Conservation (phyloP, 2,329 filamentous ascomycete genomes). For the Penicillium sp. region DNA sequence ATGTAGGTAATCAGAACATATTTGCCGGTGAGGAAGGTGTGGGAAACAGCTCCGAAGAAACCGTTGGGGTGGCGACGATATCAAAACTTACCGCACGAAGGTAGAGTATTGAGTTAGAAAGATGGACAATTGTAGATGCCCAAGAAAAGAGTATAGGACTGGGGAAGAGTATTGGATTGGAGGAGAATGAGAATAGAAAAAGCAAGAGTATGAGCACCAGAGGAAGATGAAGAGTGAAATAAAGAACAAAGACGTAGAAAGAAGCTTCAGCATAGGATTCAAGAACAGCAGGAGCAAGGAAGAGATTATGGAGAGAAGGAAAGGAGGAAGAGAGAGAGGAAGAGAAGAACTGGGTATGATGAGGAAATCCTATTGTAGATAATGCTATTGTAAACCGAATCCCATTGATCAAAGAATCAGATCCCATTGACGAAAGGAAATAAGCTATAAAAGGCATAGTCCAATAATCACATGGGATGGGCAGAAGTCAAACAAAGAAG, state of each 20-base stretch:
- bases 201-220: background rate
- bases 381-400: background rate
- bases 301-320: background rate
- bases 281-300: background rate
- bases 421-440: background rate
- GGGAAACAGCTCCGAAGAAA: background rate
- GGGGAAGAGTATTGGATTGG: background rate
- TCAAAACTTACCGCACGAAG: background rate
- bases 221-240: background rate
- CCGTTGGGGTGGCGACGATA: background rate
- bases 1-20: background rate
- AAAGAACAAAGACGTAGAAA: background rate
- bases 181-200: background rate
- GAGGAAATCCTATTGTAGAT: background rate
- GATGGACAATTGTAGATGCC: background rate
- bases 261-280: background rate
- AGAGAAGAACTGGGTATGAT: background rate
- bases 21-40: slow-evolving; percentile 1
- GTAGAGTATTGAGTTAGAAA: background rate
- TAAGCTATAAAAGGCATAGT: background rate
- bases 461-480: background rate
- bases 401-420: background rate
- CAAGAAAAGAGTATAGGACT: background rate
- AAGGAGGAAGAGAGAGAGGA: background rate
- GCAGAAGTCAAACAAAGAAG: background rate